A percentile compares a stretch with the other conserved stretches of the same genome.
phyloP scores from a whole-genome alignment of 2,329 filamentous ascomycete species.

The Nemania serpens region DNA sequence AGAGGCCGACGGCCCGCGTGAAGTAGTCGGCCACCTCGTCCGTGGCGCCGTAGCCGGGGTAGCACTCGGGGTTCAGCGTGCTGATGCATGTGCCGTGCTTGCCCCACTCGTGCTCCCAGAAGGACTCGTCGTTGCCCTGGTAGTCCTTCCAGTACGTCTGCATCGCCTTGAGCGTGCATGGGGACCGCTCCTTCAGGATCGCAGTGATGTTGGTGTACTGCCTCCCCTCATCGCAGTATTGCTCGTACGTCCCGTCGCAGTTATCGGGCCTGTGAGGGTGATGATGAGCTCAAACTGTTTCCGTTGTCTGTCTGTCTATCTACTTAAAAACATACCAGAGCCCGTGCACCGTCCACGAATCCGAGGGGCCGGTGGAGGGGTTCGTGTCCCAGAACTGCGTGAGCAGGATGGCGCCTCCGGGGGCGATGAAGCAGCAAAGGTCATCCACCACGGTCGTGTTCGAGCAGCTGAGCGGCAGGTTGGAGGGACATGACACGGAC shows the following conservation, averaged over 20 bases:
- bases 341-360: conserved; percentile 77
- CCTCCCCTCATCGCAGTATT: conserved; percentile 65
- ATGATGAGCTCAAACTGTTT: not conserved
- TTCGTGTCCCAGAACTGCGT: conserved; percentile 80
- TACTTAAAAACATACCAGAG: conserved; percentile 51
- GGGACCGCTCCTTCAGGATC: conserved; percentile 55
- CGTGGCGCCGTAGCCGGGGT: conserved; percentile 60
- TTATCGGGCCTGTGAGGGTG: conserved; percentile 53
- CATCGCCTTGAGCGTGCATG: conserved; percentile 67
- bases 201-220: conserved; percentile 68
- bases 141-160: conserved; percentile 73
- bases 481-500: conserved; percentile 15
- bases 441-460: conserved; percentile 46
- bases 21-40: conserved; percentile 74
- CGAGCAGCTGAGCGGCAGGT: conserved; percentile 29
- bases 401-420: conserved; percentile 71
- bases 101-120: conserved; percentile 77
- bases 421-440: conserved; percentile 76
- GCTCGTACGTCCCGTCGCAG: conserved; percentile 72
- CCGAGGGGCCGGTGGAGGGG: conserved; percentile 65
- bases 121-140: conserved; percentile 63
- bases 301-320: not conserved
- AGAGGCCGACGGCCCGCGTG: conserved; percentile 66
- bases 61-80: conserved; percentile 70
- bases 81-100: conserved; percentile 76